Evolutionary conservation across 768 basidiomycete genomes (phyloP).

Genomic region (Boletus reticulatus): DNA sequence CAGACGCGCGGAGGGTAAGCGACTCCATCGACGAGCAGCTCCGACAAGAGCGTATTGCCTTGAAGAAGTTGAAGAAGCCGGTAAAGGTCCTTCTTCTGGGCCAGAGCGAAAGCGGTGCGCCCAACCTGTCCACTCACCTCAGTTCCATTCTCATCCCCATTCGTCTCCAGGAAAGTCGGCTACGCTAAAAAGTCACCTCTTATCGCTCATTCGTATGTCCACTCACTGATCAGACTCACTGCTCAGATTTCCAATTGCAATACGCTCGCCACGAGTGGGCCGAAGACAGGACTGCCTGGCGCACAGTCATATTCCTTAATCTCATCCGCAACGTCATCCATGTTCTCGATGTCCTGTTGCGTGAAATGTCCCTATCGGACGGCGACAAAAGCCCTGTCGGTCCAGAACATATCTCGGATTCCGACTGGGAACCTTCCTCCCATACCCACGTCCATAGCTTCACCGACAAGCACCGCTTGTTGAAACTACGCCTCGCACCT

Average conservation of each 20-base stretch:
- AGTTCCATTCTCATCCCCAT: background rate
- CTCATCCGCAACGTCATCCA: slow-evolving; percentile 71
- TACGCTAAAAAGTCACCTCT: slow-evolving; percentile 64
- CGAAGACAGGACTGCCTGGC: slow-evolving; percentile 69
- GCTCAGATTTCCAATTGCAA: slow-evolving; percentile 67
- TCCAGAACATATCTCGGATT: slow-evolving; percentile 1
- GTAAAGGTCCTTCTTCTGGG: slow-evolving; percentile 76
- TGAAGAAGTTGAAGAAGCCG: slow-evolving; percentile 63
- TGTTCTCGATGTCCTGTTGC: slow-evolving; percentile 54
- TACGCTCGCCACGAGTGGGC: slow-evolving; percentile 70
- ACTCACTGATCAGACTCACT: background rate
- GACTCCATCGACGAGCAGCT: slow-evolving; percentile 78
- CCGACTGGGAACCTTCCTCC: slow-evolving; percentile 14
- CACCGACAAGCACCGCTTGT: slow-evolving; percentile 58
- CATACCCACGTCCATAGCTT: slow-evolving; percentile 37
- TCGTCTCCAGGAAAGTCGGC: slow-evolving; percentile 59
- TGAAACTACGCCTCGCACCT: slow-evolving; percentile 58
- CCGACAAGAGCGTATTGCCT: slow-evolving; percentile 52
- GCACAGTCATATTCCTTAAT: slow-evolving; percentile 75
- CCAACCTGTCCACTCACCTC: background rate
- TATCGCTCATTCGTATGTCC: background rate
- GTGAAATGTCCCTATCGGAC: slow-evolving; percentile 49
- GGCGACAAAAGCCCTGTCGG: slow-evolving; percentile 19
- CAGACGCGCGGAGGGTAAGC: slow-evolving; percentile 59
- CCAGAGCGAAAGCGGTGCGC: slow-evolving; percentile 66